Evolutionary conservation across 2,329 filamentous ascomycete genomes (phyloP).

Genomic region (Ophiostoma quercus): DNA sequence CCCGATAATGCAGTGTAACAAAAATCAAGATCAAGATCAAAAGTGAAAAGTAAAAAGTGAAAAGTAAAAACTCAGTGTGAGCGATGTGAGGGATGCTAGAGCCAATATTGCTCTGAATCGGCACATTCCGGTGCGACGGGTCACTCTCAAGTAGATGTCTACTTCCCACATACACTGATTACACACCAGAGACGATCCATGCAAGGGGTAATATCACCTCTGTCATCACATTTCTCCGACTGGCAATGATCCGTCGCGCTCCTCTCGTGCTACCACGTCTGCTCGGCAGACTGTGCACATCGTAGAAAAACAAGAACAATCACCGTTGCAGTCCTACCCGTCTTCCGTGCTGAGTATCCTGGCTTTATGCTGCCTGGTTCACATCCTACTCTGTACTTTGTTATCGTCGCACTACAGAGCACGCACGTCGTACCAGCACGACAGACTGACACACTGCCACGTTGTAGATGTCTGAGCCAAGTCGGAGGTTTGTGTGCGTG

Average conservation of each 20-base stretch:
- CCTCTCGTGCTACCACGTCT: neutral
- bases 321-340: slow-evolving; percentile 1
- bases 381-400: too few relatives aligned
- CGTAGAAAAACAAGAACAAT: slow-evolving; percentile 1
- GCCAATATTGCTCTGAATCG: neutral
- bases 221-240: slow-evolving; percentile 3
- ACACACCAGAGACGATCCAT: neutral
- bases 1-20: too few relatives aligned
- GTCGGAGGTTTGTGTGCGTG: slow-evolving; percentile 8
- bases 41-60: neutral
- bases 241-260: neutral
- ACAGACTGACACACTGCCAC: slow-evolving; percentile 3
- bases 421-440: neutral
- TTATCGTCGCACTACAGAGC: neutral
- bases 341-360: neutral
- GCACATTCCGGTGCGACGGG: too few relatives aligned
- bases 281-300: slow-evolving; percentile 1
- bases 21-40: too few relatives aligned
- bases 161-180: too few relatives aligned
- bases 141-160: too few relatives aligned
- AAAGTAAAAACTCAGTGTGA: neutral
- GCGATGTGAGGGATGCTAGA: neutral
- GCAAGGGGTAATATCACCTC: neutral
- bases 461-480: slow-evolving; percentile 1
- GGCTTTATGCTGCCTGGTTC: neutral